These are phyloP conservation scores for Pterocarpus santalinus DNA, from an alignment of 306 rosid genomes.

Conservation along the genomic window DNA sequence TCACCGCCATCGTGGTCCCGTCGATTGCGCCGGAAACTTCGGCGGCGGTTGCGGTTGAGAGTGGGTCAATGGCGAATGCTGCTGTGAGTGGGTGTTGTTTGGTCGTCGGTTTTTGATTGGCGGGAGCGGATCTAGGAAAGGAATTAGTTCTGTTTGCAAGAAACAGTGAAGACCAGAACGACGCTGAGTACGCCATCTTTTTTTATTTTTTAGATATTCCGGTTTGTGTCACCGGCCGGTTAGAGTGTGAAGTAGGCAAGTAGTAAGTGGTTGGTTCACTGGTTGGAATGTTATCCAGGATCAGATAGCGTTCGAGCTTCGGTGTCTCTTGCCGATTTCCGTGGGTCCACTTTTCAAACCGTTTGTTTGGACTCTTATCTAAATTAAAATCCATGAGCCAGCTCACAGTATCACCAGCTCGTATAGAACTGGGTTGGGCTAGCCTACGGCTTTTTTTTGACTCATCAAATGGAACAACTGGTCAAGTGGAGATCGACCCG, in stretches of 20 bases:
- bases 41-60: conserved; percentile 63
- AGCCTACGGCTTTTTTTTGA: too few relatives aligned
- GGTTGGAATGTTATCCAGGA: conserved; percentile 48
- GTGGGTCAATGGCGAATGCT: conserved; percentile 68
- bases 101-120: conserved; percentile 34
- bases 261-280: background rate
- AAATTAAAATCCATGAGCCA: background rate
- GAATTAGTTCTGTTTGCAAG: conserved; percentile 39
- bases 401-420: too few relatives aligned
- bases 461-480: too few relatives aligned
- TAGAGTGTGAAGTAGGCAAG: background rate
- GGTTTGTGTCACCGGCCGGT: conserved; percentile 41
- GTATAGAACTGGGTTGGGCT: too few relatives aligned
- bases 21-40: conserved; percentile 68
- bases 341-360: conserved; percentile 50
- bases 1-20: conserved; percentile 72
- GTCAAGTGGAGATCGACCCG: too few relatives aligned
- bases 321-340: conserved; percentile 41
- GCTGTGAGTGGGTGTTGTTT: conserved; percentile 33
- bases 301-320: conserved; percentile 54
- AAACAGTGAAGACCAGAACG: conserved; percentile 51
- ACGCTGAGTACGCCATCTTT: conserved; percentile 64
- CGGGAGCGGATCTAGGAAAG: conserved; percentile 47
- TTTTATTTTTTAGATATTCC: background rate
- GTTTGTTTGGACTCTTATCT: background rate